These are phyloP conservation scores for Cenchrus purpureus DNA, from an alignment of 176 grass and related monocot genomes.

Conservation along the genomic window DNA sequence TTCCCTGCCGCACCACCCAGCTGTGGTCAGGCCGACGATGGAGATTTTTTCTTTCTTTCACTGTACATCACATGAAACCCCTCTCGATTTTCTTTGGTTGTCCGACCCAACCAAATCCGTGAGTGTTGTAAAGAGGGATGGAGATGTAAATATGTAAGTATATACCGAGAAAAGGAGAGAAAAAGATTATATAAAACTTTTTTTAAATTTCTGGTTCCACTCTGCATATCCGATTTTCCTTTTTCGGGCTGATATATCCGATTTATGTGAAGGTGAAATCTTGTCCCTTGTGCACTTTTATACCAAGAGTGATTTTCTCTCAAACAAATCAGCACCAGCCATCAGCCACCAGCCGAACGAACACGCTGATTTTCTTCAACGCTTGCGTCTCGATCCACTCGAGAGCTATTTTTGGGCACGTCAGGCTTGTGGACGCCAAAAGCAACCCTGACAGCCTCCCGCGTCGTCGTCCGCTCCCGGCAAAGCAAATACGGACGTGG, in stretches of 20 bases:
- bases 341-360: no score
- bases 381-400: conserved; percentile 11
- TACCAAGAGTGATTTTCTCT: no score
- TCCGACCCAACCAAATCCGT: neutral
- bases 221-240: no score
- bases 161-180: neutral
- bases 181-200: neutral
- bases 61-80: conserved; percentile 30
- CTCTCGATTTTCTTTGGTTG: conserved; percentile 32
- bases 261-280: neutral
- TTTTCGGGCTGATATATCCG: neutral
- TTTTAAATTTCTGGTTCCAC: neutral
- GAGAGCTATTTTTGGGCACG: conserved; percentile 33
- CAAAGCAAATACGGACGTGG: conserved; percentile 17
- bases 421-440: conserved; percentile 5
- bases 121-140: conserved; percentile 22
- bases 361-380: neutral
- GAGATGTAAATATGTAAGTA: conserved; percentile 19
- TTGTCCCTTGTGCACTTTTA: conserved; percentile 13
- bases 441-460: neutral
- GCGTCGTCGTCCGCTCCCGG: neutral
- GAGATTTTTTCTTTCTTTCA: conserved; percentile 1
- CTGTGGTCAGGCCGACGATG: neutral
- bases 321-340: no score
- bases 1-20: conserved; percentile 15